Conservation (phyloP, 2,329 filamentous ascomycete genomes). For the Microdochium trichocladiopsis region DNA sequence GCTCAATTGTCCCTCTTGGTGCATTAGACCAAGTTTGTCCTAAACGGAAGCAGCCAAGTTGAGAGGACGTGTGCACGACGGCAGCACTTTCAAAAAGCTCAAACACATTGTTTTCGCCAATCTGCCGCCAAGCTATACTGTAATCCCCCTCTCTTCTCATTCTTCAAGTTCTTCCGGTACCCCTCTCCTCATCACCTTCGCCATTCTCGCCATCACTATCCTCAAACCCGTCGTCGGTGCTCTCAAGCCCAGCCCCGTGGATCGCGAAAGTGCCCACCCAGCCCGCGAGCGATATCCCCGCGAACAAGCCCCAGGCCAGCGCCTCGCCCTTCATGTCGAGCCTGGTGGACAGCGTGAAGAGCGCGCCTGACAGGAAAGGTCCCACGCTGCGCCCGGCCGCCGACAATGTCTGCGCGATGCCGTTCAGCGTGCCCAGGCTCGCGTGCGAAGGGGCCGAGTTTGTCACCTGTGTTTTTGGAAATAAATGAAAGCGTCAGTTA, state of each 20-base stretch:
- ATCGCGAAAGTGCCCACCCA: slow-evolving; percentile 78
- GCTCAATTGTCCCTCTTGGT: no score
- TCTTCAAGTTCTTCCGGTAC: not conserved
- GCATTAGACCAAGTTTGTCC: no score
- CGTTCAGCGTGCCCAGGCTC: slow-evolving; percentile 84
- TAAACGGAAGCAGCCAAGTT: no score
- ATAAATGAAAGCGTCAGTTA: not conserved
- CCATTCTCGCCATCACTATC: slow-evolving; percentile 20
- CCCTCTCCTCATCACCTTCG: slow-evolving; percentile 8
- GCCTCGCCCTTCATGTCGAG: slow-evolving; percentile 76
- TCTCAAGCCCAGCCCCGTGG: slow-evolving; percentile 53
- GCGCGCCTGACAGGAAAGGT: slow-evolving; percentile 77
- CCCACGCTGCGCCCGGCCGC: slow-evolving; percentile 84
- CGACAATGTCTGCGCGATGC: slow-evolving; percentile 87
- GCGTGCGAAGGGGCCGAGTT: slow-evolving; percentile 85
- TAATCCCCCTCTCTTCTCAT: not conserved
- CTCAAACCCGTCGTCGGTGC: slow-evolving; percentile 40
- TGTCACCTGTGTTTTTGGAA: slow-evolving; percentile 57
- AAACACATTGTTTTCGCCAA: no score
- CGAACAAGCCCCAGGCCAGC: slow-evolving; percentile 82
- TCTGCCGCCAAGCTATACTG: no score
- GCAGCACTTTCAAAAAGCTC: no score
- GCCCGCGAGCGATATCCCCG: slow-evolving; percentile 71
- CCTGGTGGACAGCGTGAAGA: slow-evolving; percentile 73
- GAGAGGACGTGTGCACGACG: no score